Percentiles rank a stretch among this genome's conserved stretches.
These are phyloP conservation scores for Phaseolus coccineus DNA, from an alignment of 331 rosid species.

Conservation along the genomic window DNA sequence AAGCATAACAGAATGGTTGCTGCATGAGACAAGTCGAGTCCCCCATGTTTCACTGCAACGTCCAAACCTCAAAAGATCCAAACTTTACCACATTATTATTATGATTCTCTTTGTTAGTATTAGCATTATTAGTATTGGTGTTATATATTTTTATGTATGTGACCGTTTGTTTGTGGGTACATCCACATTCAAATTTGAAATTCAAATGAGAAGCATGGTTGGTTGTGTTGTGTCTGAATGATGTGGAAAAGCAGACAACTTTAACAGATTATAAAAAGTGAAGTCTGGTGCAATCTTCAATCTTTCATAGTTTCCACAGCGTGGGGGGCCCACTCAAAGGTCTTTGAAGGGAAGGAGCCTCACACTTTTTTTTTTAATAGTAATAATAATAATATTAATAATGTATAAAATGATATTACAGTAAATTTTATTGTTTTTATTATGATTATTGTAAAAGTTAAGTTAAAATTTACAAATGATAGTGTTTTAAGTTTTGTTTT, in stretches of 20 bases:
- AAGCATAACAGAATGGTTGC: conserved; percentile 85
- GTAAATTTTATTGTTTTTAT: too few species aligned
- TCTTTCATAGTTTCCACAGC: conserved; percentile 34
- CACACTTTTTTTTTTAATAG: background rate
- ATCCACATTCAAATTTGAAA: conserved; percentile 72
- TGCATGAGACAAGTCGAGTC: conserved; percentile 94
- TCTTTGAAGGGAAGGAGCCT: conserved; percentile 41
- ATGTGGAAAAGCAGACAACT: conserved; percentile 49
- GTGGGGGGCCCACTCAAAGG: conserved; percentile 59
- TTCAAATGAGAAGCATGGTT: conserved; percentile 51
- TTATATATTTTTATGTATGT: conserved; percentile 33
- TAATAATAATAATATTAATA: too few species aligned
- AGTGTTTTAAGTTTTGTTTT: too few species aligned
- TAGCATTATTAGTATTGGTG: background rate
- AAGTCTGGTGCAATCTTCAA: conserved; percentile 22
- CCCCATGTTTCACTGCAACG: conserved; percentile 63
- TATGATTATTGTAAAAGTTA: too few species aligned
- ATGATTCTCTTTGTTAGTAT: background rate
- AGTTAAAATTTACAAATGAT: too few species aligned
- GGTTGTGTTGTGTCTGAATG: conserved; percentile 34
- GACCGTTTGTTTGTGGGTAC: conserved; percentile 45
- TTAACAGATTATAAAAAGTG: conserved; percentile 32
- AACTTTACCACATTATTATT: conserved; percentile 49
- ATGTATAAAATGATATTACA: too few species aligned
- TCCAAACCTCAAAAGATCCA: conserved; percentile 52